Conservation (phyloP, 2,329 filamentous ascomycete genomes). For the Plenodomus biglobosus region DNA sequence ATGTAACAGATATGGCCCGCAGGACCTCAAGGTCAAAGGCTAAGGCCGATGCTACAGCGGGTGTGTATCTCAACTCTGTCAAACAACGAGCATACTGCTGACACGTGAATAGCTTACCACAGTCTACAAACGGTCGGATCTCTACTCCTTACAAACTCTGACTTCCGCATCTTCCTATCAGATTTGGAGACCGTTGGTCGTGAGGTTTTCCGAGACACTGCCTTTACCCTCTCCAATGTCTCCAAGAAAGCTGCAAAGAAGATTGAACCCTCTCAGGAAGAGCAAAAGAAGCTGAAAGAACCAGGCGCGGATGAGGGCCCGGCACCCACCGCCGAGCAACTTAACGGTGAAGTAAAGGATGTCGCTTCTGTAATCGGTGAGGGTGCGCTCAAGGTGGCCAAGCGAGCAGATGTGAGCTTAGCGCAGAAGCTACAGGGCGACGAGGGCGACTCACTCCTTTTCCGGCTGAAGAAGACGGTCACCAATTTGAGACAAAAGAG, state of each 20-base stretch:
- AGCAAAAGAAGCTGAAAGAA: constrained; percentile 58
- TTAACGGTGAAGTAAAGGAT: constrained; percentile 54
- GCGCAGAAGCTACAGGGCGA: constrained; percentile 71
- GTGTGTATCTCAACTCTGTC: constrained; percentile 47
- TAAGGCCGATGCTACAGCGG: constrained; percentile 70
- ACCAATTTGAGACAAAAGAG: constrained; percentile 70
- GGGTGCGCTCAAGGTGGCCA: constrained; percentile 50
- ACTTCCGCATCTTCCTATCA: constrained; percentile 82
- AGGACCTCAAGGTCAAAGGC: constrained; percentile 64
- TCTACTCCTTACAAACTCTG: constrained; percentile 83
- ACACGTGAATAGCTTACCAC: constrained; percentile 63
- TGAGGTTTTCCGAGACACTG: constrained; percentile 85
- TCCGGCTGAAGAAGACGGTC: constrained; percentile 76
- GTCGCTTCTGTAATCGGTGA: constrained; percentile 50
- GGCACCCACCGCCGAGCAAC: constrained; percentile 62
- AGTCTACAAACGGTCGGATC: constrained; percentile 82
- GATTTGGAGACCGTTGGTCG: constrained; percentile 78
- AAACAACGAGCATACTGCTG: constrained; percentile 6
- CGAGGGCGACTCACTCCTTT: constrained; percentile 71
- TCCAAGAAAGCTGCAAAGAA: constrained; percentile 73
- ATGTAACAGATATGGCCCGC: constrained; percentile 64
- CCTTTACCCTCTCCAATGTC: constrained; percentile 73
- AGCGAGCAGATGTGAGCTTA: constrained; percentile 69
- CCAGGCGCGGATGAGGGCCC: constrained; percentile 53
- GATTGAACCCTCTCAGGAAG: constrained; percentile 67